Base-by-base conservation (phyloP, 1,139 yeast genomes). In the Debaryomyces udenii region DNA sequence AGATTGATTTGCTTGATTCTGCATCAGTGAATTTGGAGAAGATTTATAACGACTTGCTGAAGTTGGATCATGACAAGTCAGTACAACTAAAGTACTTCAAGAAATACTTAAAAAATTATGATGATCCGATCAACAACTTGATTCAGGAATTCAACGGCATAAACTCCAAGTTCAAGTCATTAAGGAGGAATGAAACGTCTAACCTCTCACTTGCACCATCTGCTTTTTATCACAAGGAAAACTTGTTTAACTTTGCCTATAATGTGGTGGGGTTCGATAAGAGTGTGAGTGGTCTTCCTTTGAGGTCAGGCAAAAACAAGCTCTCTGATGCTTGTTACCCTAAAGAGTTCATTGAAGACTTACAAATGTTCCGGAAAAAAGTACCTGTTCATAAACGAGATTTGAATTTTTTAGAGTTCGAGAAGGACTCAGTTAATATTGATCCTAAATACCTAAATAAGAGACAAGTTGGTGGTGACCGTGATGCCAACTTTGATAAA, bases 251-350 rank as follows among this genome's bases (percentile, higher is more conserved):
- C 18, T 51, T 62, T 39, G 69, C 72, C 4, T 71, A 72, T 49
- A 71, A 72, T 50, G 76, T 72, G 5, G 57, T 70, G 6, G 78
- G 78, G 3, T 70, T 70, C 49, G 78, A 73, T 53, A 56, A 68
- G 37, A 60, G 69, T 28, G 49, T 71, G 15, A 57, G 67, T 31
- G 78, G 78, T 4, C 54, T 70, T 27, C 78, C 78, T 1, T 51
- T 73, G 35, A 53, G 66, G 32, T 50, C 51, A 4, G 65, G 65
- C 2, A 58, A 59, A 34, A 53, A 62, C 41, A 50, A 53, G 35
- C 23, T 44, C 10, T 35, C 42, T 4, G 41, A 44, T 11, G 45
- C 43, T 4, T 53, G 51, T 11, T 64, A 59, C 26, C 78, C 78
- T 1, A 62, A 60, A 38, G 78, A 73, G 48, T 66, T 73, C 38